phyloP scores from a whole-genome alignment of 208 protist genomes.

The Kentomonas sorsogonicus region DNA sequence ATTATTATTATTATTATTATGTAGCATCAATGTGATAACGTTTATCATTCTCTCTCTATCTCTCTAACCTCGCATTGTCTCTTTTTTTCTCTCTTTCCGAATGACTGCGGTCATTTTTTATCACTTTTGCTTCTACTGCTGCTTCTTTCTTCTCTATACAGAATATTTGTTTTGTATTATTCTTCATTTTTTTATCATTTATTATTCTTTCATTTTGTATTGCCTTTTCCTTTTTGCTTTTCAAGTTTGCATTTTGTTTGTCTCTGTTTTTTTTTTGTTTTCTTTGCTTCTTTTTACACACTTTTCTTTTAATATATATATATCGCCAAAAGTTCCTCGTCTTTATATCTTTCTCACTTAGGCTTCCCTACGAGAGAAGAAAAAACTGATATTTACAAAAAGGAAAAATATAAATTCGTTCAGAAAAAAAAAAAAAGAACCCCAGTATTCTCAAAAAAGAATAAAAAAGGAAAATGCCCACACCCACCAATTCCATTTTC shows the following conservation, averaged over 20 bases:
- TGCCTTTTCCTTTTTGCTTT: slow-evolving; percentile 13
- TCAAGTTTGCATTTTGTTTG: background rate
- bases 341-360: background rate
- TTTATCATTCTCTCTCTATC: too few relatives aligned
- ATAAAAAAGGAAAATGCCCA: slow-evolving; percentile 20
- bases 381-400: background rate
- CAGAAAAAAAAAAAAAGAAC: slow-evolving; percentile 3
- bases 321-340: background rate
- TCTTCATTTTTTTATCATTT: too few relatives aligned
- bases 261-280: slow-evolving; percentile 10
- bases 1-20: slow-evolving; percentile 12
- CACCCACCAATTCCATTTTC: slow-evolving; percentile 27
- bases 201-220: slow-evolving; percentile 4
- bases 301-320: background rate
- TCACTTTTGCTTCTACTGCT: background rate
- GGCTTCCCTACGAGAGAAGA: background rate
- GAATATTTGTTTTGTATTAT: background rate
- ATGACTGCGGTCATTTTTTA: background rate
- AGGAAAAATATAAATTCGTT: slow-evolving; percentile 4
- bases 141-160: background rate
- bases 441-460: background rate
- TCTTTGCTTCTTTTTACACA: background rate
- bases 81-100: slow-evolving; percentile 1
- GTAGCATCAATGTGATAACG: too few relatives aligned
- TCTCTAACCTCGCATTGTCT: too few relatives aligned